phyloP scores from a whole-genome alignment of 1,139 yeast genomes.

The Ashbya aceris region DNA sequence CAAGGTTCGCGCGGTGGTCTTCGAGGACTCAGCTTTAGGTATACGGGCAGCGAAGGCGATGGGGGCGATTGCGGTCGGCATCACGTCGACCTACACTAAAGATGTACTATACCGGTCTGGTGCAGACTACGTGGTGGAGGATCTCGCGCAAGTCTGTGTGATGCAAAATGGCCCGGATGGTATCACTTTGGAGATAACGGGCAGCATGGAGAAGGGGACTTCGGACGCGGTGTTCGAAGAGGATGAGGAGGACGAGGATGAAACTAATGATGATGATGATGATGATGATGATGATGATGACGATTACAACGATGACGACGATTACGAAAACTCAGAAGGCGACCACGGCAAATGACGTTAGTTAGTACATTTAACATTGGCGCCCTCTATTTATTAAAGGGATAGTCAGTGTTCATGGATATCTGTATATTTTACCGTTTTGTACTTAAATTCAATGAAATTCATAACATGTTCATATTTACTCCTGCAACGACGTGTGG shows the following conservation, averaged over 20 bases:
- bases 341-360: not conserved
- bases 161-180: conserved; percentile 15
- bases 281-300: conserved; percentile 5
- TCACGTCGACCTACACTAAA: conserved; percentile 61
- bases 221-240: conserved; percentile 1
- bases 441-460: too few species aligned
- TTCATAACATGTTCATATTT: too few species aligned
- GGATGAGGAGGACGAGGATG: conserved; percentile 1
- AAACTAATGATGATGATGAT: not conserved
- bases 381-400: too few species aligned
- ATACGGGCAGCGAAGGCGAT: conserved; percentile 69
- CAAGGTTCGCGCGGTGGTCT: conserved; percentile 45
- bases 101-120: conserved; percentile 56
- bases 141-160: conserved; percentile 40
- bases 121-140: conserved; percentile 65
- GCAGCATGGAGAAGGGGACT: conserved; percentile 1
- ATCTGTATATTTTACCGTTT: too few species aligned
- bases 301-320: conserved; percentile 1
- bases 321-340: not conserved
- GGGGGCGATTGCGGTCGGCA: conserved; percentile 66
- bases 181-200: conserved; percentile 18
- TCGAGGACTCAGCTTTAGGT: conserved; percentile 81
- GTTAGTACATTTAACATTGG: too few species aligned
- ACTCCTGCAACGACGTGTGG: not conserved
- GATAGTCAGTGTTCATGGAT: too few species aligned